A percentile compares a stretch with the other conserved stretches of the same genome.
These are phyloP conservation scores for Scopulariopsis brevicaulis DNA, from an alignment of 2,329 filamentous ascomycete genomes.

Conservation along the genomic window DNA sequence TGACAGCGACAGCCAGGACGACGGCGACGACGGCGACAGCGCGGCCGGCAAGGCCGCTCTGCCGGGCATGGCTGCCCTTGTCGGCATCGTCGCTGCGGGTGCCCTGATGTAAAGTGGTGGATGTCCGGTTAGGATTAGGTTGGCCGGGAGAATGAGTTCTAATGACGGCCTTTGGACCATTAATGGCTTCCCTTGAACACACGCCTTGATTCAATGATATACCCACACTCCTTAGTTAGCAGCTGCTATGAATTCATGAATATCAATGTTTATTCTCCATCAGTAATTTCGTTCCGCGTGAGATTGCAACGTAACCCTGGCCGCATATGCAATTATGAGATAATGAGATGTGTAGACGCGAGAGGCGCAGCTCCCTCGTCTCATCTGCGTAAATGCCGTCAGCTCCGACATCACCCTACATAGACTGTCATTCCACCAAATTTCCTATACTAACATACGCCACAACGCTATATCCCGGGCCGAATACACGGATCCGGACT, in stretches of 20 bases:
- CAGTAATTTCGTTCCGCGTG: too few species aligned
- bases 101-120: slow-evolving; percentile 25
- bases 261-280: not conserved
- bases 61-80: not conserved
- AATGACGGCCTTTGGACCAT: not conserved
- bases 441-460: not conserved
- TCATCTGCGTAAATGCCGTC: too few species aligned
- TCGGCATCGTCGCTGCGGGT: not conserved
- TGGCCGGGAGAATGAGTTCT: not conserved
- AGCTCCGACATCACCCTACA: too few species aligned
- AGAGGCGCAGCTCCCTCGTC: too few species aligned
- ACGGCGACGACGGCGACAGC: slow-evolving; percentile 3
- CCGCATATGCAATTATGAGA: too few species aligned
- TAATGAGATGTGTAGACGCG: too few species aligned
- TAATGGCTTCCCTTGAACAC: not conserved
- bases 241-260: not conserved
- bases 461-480: not conserved
- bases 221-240: not conserved
- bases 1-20: slow-evolving; percentile 1
- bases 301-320: too few species aligned
- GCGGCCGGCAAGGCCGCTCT: not conserved
- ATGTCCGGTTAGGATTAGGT: not conserved
- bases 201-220: not conserved
- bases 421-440: not conserved
- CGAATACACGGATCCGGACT: too few species aligned